Conservation (phyloP, 2,329 filamentous ascomycete species). For the Colletotrichum sp. region DNA sequence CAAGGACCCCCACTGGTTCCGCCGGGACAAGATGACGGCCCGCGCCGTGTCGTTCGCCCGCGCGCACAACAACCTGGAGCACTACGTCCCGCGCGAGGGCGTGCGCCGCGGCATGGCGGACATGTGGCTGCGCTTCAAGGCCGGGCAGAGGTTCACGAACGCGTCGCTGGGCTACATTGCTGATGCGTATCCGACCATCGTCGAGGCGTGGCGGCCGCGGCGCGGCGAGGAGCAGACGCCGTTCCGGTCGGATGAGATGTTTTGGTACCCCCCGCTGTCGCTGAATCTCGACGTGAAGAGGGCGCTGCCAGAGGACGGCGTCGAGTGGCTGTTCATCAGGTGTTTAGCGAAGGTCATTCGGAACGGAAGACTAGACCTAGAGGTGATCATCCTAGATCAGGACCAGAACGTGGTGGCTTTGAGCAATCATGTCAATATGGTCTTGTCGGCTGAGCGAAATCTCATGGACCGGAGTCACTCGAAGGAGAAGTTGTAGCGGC, state of each 20-base stretch:
- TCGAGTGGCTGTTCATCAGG: constrained; percentile 74
- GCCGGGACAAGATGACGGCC: neutral
- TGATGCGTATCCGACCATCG: constrained; percentile 72
- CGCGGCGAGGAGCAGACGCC: constrained; percentile 32
- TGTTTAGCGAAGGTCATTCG: constrained; percentile 69
- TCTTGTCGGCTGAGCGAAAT: constrained; percentile 22
- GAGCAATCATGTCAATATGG: constrained; percentile 21
- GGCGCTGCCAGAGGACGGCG: constrained; percentile 67
- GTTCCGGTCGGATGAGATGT: constrained; percentile 39
- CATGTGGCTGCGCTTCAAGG: constrained; percentile 70
- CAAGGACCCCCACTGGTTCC: constrained; percentile 34
- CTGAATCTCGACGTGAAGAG: constrained; percentile 82
- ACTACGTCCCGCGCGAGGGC: constrained; percentile 13
- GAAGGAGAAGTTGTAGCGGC: neutral
- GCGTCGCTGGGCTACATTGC: constrained; percentile 67
- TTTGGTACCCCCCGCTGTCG: constrained; percentile 79
- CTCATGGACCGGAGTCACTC: constrained; percentile 10
- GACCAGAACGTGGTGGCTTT: constrained; percentile 33
- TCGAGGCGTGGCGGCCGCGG: constrained; percentile 54
- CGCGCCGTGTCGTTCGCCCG: constrained; percentile 22
- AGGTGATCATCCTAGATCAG: constrained; percentile 68
- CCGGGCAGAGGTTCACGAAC: constrained; percentile 67
- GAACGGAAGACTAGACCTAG: constrained; percentile 77
- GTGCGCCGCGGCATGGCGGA: constrained; percentile 41
- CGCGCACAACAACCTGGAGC: constrained; percentile 31